phyloP scores from a whole-genome alignment of 257 asterid genomes.

The Jasminum sambac region DNA sequence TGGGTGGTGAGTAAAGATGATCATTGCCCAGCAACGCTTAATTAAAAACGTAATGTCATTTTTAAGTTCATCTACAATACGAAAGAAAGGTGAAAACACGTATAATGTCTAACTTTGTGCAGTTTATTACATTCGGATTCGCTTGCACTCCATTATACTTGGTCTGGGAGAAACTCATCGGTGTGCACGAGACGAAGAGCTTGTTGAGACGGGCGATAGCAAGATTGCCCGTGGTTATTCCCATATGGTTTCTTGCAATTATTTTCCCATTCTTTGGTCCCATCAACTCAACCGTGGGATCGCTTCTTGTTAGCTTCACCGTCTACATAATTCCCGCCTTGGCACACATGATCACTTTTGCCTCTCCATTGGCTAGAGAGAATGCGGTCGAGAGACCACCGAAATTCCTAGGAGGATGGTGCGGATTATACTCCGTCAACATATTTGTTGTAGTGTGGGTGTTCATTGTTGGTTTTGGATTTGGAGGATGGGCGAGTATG shows the following conservation, averaged over 20 bases:
- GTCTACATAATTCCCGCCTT: conserved; percentile 86
- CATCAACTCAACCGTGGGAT: conserved; percentile 80
- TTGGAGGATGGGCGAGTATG: conserved; percentile 93
- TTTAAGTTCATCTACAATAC: too few relatives aligned
- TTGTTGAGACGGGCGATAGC: conserved; percentile 66
- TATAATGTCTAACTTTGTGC: conserved; percentile 13
- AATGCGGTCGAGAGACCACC: conserved; percentile 87
- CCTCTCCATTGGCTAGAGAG: conserved; percentile 81
- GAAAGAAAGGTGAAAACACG: background rate
- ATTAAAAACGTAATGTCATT: too few relatives aligned
- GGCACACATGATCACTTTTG: conserved; percentile 87
- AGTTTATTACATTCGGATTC: conserved; percentile 87
- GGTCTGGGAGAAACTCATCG: conserved; percentile 80
- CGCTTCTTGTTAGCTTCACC: conserved; percentile 88
- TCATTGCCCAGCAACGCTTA: too few relatives aligned
- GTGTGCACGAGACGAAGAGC: conserved; percentile 77
- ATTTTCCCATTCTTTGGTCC: conserved; percentile 86
- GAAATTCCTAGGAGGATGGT: conserved; percentile 67
- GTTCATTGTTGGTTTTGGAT: conserved; percentile 73
- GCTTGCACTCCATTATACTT: conserved; percentile 85
- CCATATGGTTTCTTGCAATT: conserved; percentile 83
- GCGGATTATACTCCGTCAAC: conserved; percentile 57
- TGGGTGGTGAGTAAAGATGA: too few relatives aligned
- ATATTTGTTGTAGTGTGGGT: conserved; percentile 83
- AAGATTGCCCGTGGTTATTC: conserved; percentile 74